A percentile compares a stretch with the other conserved stretches of the same genome.
Evolutionary conservation across 1,139 yeast genomes (phyloP).

Genomic region (Diutina mesorugosa): DNA sequence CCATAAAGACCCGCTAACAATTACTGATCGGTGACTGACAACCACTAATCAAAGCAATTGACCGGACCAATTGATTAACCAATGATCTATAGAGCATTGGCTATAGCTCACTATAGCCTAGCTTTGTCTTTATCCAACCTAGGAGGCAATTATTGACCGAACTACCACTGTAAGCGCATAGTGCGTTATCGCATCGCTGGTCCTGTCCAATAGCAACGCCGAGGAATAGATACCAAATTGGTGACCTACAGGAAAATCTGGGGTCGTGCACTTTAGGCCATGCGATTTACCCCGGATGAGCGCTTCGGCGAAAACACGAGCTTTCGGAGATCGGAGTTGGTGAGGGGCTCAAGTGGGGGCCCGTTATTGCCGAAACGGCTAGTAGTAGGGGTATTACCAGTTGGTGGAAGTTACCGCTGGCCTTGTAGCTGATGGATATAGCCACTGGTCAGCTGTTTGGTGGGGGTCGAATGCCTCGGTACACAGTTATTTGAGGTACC

Average conservation of each 20-base stretch:
- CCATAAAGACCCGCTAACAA: neutral
- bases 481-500: neutral
- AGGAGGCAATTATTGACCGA: too few species aligned
- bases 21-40: too few species aligned
- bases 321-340: neutral
- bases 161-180: neutral
- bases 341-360: neutral
- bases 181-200: neutral
- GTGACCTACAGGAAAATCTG: neutral
- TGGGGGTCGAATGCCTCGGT: neutral
- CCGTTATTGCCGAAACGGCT: too few species aligned
- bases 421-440: too few species aligned
- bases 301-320: neutral
- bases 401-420: too few species aligned
- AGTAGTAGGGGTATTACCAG: too few species aligned
- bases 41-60: too few species aligned
- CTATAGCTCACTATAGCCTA: too few species aligned
- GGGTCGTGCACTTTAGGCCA: neutral
- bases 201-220: neutral
- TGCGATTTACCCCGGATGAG: neutral
- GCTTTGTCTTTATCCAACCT: too few species aligned
- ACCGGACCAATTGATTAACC: too few species aligned
- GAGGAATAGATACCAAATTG: neutral
- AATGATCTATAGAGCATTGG: too few species aligned
- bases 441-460: too few species aligned